Evolutionary conservation across 2,329 filamentous ascomycete species (phyloP).

Genomic region (Capronia coronata): DNA sequence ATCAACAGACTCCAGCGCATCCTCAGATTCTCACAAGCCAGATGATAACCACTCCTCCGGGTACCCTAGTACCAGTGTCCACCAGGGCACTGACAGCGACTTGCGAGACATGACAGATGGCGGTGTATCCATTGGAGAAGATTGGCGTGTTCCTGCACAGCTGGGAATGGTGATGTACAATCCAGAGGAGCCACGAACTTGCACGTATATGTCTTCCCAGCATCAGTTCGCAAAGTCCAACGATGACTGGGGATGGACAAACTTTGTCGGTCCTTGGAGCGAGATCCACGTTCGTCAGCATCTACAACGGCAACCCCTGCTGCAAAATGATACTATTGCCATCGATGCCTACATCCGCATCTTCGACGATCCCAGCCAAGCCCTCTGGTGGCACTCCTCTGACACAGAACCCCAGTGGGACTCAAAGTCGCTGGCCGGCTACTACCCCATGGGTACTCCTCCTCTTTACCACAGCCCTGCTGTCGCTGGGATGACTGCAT

Average conservation of each 20-base stretch:
- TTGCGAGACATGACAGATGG: not conserved
- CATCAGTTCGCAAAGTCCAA: conserved; percentile 55
- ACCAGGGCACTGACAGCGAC: conserved; percentile 1
- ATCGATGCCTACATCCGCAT: conserved; percentile 58
- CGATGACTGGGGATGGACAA: conserved; percentile 58
- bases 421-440: conserved; percentile 51
- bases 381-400: conserved; percentile 55
- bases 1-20: not conserved
- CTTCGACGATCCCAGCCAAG: conserved; percentile 54
- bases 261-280: conserved; percentile 54
- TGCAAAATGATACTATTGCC: conserved; percentile 55
- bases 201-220: conserved; percentile 50
- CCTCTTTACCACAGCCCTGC: conserved; percentile 42
- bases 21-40: conserved; percentile 3
- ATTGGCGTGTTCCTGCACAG: conserved; percentile 52
- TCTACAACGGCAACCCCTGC: conserved; percentile 52
- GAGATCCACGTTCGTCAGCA: conserved; percentile 53
- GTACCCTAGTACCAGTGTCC: not conserved
- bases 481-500: conserved; percentile 52
- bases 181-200: conserved; percentile 54
- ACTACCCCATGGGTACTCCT: conserved; percentile 47
- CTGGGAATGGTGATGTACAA: conserved; percentile 59
- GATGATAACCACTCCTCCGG: conserved; percentile 5
- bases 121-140: conserved; percentile 16
- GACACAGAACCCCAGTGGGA: conserved; percentile 47